phyloP scores from a whole-genome alignment of 2,329 filamentous ascomycete species.

The Verticillium dahliae region DNA sequence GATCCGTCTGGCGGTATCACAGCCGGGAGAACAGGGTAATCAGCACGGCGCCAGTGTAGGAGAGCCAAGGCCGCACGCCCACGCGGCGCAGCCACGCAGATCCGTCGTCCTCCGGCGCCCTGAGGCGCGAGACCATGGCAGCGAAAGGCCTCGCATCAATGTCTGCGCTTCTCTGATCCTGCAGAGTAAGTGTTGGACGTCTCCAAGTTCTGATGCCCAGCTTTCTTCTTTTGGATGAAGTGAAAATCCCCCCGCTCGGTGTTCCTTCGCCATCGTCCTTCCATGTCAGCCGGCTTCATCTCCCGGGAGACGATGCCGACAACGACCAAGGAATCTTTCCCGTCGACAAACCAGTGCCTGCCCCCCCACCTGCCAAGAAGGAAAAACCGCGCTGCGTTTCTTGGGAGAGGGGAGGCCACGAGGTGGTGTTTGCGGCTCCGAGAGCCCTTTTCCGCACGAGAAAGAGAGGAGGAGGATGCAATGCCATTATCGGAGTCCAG shows the following conservation, averaged over 20 bases:
- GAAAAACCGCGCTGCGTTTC: constrained; percentile 29
- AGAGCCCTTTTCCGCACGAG: not conserved
- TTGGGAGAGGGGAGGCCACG: constrained; percentile 19
- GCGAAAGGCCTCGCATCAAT: constrained; percentile 13
- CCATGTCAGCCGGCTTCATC: constrained; percentile 12
- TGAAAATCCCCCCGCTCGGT: constrained; percentile 12
- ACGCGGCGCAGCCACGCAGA: not conserved
- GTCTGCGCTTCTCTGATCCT: constrained; percentile 18
- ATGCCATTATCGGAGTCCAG: constrained; percentile 21
- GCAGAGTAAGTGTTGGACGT: constrained; percentile 16
- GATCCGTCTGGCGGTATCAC: constrained; percentile 9
- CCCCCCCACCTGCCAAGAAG: constrained; percentile 16
- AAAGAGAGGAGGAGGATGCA: not conserved
- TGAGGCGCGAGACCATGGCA: constrained; percentile 3
- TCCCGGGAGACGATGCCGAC: constrained; percentile 10
- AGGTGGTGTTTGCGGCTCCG: constrained; percentile 16
- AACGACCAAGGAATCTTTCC: constrained; percentile 18
- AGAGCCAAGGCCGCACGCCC: not conserved
- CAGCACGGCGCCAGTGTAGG: constrained; percentile 8
- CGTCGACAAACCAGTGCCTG: constrained; percentile 40
- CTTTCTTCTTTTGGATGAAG: constrained; percentile 14
- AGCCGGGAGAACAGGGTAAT: constrained; percentile 9
- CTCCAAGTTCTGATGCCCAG: constrained; percentile 15
- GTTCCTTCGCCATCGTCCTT: constrained; percentile 17
- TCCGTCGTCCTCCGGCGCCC: constrained; percentile 1